Evolutionary conservation across 306 rosid species (phyloP).

Genomic region (Medicago ruthenica): DNA sequence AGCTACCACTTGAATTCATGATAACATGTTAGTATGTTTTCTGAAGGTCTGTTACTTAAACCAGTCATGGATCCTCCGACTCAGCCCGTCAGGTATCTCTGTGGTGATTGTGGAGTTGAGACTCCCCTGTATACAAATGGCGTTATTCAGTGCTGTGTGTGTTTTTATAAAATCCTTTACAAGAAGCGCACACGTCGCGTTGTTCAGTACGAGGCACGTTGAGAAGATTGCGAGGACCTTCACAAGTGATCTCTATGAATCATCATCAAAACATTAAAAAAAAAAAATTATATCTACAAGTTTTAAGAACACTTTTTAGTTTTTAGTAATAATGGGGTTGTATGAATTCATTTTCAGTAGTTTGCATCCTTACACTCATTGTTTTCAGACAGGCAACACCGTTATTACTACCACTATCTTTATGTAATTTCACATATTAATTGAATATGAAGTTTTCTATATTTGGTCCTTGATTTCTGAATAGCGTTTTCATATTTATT

Average conservation of each 20-base stretch:
- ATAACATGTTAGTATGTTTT: background rate
- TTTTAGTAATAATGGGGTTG: too few relatives aligned
- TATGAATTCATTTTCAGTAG: too few relatives aligned
- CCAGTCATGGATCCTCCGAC: background rate
- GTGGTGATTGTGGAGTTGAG: conserved; percentile 89
- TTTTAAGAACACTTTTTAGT: too few relatives aligned
- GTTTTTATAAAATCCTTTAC: conserved; percentile 90
- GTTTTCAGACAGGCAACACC: too few relatives aligned
- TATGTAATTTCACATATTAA: too few relatives aligned
- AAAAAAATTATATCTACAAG: too few relatives aligned
- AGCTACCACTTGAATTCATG: background rate
- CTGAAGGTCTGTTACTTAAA: background rate
- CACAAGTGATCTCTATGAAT: background rate
- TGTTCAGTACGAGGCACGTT: conserved; percentile 9
- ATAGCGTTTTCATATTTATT: too few relatives aligned
- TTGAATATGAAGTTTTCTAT: too few relatives aligned
- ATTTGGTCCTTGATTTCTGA: too few relatives aligned
- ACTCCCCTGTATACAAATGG: conserved; percentile 80
- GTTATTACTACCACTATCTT: too few relatives aligned
- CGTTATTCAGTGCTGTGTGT: conserved; percentile 90
- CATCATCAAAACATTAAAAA: too few relatives aligned
- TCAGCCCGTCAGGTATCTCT: background rate
- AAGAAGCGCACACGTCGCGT: conserved; percentile 84
- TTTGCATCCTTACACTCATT: too few relatives aligned
- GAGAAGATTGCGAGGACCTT: background rate